Evolutionary conservation across 371 early-diverging fungal species (phyloP), one percentile per base, ranked within the genome.

Genomic region (Amoeboaphelidium protococcarum): DNA sequence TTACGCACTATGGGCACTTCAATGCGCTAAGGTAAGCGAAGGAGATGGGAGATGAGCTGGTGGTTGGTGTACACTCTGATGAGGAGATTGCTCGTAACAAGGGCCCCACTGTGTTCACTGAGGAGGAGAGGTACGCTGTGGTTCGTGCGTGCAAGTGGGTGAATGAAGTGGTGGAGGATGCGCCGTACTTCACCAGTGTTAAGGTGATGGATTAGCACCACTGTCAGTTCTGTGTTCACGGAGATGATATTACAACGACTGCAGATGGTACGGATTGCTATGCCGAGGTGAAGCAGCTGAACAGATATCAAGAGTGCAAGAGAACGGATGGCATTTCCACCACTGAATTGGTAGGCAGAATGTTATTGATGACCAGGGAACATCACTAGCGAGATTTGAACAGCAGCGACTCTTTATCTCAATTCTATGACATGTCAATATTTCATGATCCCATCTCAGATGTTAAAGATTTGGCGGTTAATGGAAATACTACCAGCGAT

Each of bases 201-300:
- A 89, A 75, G 41, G 94, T 91, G 52, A 52, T 96, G 10, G 79
- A 82, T 54, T 47, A 72, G 54, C 81, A 96, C 54, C 58, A 72
- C 55, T 89, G 94, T 42, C 92, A 94, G 58, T 91, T 79, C 61
- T 91, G 94, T 19, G 89, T 89, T 19, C 97, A 96, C 58, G 97
- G 94, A 62, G n/a, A n/a, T n/a, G 92, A 85, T 50, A 75, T 85
- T 13, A 89, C 91, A 1, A 94, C 94, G 53, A 66, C 67, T 45
- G 69, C 76, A 20, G 73, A 59, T 3, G 86, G 80, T 41, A 59
- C 66, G 16, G 97, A 96, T 62, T 82, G 91, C 16, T 96, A 96
- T 58, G 76, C 78, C 2, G 78, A 78, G 60, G 80, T 90, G 41
- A 96, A 96, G 61, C 65, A 66, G 6, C 74, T 73, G 53, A 86